phyloP scores from a whole-genome alignment of 129 eudicot species.

The Flaveria bidentis region DNA sequence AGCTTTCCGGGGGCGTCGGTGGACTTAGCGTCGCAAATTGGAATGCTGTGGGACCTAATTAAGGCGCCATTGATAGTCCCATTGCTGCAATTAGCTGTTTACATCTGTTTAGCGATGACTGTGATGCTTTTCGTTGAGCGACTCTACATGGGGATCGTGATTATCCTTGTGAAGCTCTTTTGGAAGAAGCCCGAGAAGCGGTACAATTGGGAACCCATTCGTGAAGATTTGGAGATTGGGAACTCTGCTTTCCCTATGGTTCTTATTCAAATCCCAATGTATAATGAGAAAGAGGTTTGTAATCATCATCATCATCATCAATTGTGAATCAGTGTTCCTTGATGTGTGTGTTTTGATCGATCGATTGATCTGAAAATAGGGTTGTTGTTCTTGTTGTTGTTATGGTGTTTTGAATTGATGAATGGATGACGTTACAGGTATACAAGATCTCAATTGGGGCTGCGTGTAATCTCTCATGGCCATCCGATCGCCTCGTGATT shows the following conservation, averaged over 20 bases:
- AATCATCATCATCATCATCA: too few species aligned
- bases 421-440: slow-evolving; percentile 47
- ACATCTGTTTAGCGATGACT: slow-evolving; percentile 57
- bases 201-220: slow-evolving; percentile 69
- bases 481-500: slow-evolving; percentile 87
- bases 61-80: slow-evolving; percentile 77
- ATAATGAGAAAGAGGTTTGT: slow-evolving; percentile 83
- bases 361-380: not conserved
- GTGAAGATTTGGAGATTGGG: slow-evolving; percentile 70
- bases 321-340: too few species aligned
- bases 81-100: slow-evolving; percentile 54
- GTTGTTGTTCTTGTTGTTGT: not conserved
- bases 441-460: slow-evolving; percentile 99
- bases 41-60: slow-evolving; percentile 60
- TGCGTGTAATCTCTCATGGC: slow-evolving; percentile 95
- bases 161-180: slow-evolving; percentile 61
- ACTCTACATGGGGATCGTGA: slow-evolving; percentile 82
- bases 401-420: not conserved
- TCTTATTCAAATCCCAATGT: slow-evolving; percentile 89
- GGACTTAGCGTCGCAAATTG: slow-evolving; percentile 62
- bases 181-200: slow-evolving; percentile 78
- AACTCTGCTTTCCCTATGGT: slow-evolving; percentile 66
- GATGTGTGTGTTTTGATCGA: too few species aligned
- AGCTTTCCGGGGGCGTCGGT: slow-evolving; percentile 58
- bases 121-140: slow-evolving; percentile 76